Base-by-base conservation (phyloP, 2,329 filamentous ascomycete genomes). In the Paecilomyces niveus region DNA sequence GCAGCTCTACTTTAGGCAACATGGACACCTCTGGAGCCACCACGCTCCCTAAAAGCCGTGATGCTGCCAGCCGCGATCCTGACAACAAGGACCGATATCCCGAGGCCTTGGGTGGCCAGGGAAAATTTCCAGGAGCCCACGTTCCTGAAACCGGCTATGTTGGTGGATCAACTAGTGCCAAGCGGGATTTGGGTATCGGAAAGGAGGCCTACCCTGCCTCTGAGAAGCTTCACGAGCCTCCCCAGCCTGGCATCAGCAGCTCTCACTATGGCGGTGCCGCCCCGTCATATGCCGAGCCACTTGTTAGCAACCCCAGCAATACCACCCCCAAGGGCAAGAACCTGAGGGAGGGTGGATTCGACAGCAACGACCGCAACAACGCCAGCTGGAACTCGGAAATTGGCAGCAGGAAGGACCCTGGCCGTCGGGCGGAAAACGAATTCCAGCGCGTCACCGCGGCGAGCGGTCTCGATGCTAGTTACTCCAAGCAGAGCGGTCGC, bases 401-500 rank as follows among this genome's bases (percentile, higher is more conserved):
- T 60, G 84, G 84, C 2, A 75, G 75, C 2, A 70, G 79, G 61
- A 76, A 83, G 49, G 84, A 87, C 64, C 83, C 85, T 2, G 79
- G 78, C 2, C 73, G 83, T 31, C 64, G 72, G 18, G 83, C 82
- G 6, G 69, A 75, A 64, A 67, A 64, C 31, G 64, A 66, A 35
- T 74, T 76, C 63, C 66, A 74, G 64, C 69, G 64, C 11, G 61
- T 54, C 15, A 69, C 64, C 45, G 65, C 68, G 1, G 67, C 71
- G 59, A 70, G 67, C 54, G 70, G 65, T 15, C 60, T 63, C 9
- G 64, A 68, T 54, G 67, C 66, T 29, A 68, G 61, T 4, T 63
- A 63, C 39, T 64, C 65, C 29, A 58, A 64, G 21, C 53, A 53
- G 35, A 55, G 29, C 22, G 61, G 63, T 52, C 67, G 72, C 58